Evolutionary conservation across 2,329 filamentous ascomycete species (phyloP).

Genomic region (Talaromyces amestolkiae): DNA sequence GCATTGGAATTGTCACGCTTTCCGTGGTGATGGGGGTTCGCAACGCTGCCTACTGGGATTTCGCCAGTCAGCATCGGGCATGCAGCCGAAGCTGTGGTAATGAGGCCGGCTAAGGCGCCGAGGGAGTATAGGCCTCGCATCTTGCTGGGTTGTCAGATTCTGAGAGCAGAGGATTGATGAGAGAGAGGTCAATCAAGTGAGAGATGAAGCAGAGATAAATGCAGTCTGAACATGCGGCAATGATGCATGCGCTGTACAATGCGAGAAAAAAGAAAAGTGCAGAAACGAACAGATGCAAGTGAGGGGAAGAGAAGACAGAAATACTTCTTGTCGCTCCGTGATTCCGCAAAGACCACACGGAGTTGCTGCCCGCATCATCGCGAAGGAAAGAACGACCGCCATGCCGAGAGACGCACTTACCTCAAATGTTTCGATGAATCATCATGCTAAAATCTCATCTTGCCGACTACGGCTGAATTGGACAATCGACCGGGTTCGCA

Average conservation of each 20-base stretch:
- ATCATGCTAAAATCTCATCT: background rate
- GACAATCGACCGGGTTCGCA: background rate
- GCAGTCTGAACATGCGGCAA: background rate
- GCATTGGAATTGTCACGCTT: constrained; percentile 43
- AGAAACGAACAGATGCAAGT: too few relatives aligned
- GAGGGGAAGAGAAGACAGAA: background rate
- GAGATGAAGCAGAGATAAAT: background rate
- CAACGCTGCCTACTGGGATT: background rate
- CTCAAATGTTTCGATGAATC: background rate
- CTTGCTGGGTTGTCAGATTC: background rate
- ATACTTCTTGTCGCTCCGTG: background rate
- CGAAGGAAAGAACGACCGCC: background rate
- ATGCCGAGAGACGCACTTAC: background rate
- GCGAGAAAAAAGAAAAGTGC: background rate
- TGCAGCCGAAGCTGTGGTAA: constrained; percentile 5
- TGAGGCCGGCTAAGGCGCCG: background rate
- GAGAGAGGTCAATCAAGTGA: background rate
- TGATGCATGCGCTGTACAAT: background rate
- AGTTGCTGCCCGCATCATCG: background rate
- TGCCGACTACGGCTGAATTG: background rate
- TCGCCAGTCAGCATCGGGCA: constrained; percentile 14
- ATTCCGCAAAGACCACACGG: background rate
- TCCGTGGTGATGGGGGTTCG: constrained; percentile 26
- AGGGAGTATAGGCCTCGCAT: constrained; percentile 13
- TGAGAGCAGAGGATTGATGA: background rate